Evolutionary conservation across 176 grass and related monocot genomes (phyloP).

Genomic region (Oryza meyeriana): DNA sequence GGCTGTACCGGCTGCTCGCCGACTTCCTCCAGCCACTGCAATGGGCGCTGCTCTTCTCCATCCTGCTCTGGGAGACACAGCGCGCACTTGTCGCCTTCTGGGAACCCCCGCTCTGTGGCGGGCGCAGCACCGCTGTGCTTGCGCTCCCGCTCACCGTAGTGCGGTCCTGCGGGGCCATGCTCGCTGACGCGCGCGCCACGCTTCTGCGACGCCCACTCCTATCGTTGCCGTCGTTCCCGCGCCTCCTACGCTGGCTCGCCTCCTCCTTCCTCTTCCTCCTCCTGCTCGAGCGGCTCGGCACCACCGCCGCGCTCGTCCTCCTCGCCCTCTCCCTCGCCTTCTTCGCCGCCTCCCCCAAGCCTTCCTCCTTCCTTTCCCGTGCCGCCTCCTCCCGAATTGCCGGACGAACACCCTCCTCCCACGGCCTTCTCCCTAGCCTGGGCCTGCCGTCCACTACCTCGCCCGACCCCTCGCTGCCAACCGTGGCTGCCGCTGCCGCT

Average conservation of each 20-base stretch:
- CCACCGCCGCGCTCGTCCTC: conserved; percentile 38
- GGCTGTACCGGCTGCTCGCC: conserved; percentile 73
- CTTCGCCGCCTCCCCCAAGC: conserved; percentile 47
- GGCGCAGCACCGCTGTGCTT: conserved; percentile 59
- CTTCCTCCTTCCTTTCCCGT: conserved; percentile 45
- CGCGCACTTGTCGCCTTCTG: conserved; percentile 82
- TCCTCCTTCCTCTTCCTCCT: conserved; percentile 77
- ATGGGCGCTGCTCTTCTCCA: conserved; percentile 95
- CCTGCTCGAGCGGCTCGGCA: conserved; percentile 58
- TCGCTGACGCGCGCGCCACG: conserved; percentile 69
- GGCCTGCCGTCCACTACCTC: too few species aligned
- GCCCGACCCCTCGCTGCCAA: too few species aligned
- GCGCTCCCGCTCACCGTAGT: conserved; percentile 72
- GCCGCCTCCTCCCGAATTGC: conserved; percentile 28
- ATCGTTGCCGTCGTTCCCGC: conserved; percentile 57
- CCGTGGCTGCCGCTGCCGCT: too few species aligned
- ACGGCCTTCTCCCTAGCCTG: conserved; percentile 30
- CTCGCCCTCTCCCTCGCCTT: conserved; percentile 40
- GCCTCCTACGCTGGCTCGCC: conserved; percentile 80
- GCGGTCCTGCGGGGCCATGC: conserved; percentile 50
- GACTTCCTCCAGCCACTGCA: conserved; percentile 97
- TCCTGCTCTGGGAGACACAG: conserved; percentile 88
- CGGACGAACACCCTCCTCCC: conserved; percentile 17
- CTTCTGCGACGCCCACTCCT: conserved; percentile 58
- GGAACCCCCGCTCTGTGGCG: conserved; percentile 65